phyloP scores from a whole-genome alignment of 1,139 yeast genomes.

The Yamadazyma taylorii region DNA sequence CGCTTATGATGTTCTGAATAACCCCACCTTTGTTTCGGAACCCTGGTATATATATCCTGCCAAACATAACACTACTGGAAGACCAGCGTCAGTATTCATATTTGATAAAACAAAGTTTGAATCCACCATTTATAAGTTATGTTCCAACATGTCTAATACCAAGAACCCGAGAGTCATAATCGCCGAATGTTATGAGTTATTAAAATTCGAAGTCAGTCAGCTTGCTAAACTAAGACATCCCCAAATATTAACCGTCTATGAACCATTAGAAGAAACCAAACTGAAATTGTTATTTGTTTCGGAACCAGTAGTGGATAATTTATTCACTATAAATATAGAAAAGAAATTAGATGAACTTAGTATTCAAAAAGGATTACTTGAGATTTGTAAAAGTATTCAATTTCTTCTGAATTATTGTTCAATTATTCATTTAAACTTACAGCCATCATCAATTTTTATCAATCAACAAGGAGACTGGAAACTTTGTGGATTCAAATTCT shows the following conservation, averaged over 20 bases:
- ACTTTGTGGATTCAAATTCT: constrained; percentile 70
- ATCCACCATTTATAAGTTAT: constrained; percentile 49
- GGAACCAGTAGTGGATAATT: constrained; percentile 66
- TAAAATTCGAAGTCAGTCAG: constrained; percentile 57
- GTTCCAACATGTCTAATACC: constrained; percentile 42
- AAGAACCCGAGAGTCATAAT: constrained; percentile 40
- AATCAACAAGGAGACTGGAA: constrained; percentile 95
- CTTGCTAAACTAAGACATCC: constrained; percentile 87
- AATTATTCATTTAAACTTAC: constrained; percentile 73
- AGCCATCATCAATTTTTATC: constrained; percentile 74
- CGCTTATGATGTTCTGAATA: constrained; percentile 68
- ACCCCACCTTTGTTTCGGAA: constrained; percentile 73
- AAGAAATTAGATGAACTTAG: constrained; percentile 61
- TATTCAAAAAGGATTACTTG: constrained; percentile 83
- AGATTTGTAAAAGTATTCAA: constrained; percentile 73
- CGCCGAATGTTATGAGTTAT: constrained; percentile 40
- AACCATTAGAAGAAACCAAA: constrained; percentile 86
- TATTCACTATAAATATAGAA: constrained; percentile 46
- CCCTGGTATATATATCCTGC: constrained; percentile 91
- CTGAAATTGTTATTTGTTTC: constrained; percentile 81
- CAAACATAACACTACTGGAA: constrained; percentile 59
- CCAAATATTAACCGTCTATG: constrained; percentile 74
- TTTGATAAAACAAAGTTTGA: constrained; percentile 84
- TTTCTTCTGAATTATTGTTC: constrained; percentile 79
- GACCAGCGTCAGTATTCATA: constrained; percentile 76